Evolutionary conservation across 306 rosid species (phyloP).

Genomic region (Quercus rubra): DNA sequence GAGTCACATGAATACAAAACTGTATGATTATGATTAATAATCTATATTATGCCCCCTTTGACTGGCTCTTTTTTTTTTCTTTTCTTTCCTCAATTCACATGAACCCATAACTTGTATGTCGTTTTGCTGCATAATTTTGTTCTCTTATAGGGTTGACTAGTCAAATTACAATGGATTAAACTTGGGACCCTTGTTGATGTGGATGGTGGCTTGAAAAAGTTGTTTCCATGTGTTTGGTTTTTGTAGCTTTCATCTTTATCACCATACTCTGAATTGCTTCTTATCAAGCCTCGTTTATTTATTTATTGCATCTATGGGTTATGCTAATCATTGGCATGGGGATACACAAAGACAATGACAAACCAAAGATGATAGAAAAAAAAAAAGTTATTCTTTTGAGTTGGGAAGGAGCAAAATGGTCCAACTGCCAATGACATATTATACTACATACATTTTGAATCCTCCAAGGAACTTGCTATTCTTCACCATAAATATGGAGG

Average conservation of each 20-base stretch:
- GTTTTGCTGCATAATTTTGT: not conserved
- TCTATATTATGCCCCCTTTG: not conserved
- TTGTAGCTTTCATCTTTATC: slow-evolving; percentile 40
- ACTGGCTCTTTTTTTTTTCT: not conserved
- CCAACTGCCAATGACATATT: not conserved
- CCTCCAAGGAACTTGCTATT: not conserved
- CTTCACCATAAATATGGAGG: too few species aligned
- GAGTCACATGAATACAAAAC: slow-evolving; percentile 2
- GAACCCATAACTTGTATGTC: slow-evolving; percentile 11
- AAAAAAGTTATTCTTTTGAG: not conserved
- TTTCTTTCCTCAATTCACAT: not conserved
- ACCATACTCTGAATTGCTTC: slow-evolving; percentile 16
- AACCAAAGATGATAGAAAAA: not conserved
- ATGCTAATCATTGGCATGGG: not conserved
- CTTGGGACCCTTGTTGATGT: not conserved
- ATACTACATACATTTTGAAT: not conserved
- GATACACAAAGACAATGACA: not conserved
- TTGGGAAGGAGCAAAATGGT: not conserved
- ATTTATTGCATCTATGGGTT: not conserved
- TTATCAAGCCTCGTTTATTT: not conserved
- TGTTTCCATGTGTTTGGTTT: slow-evolving; percentile 35
- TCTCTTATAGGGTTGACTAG: slow-evolving; percentile 14
- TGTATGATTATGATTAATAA: slow-evolving; percentile 12
- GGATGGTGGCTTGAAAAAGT: slow-evolving; percentile 23
- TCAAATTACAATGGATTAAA: slow-evolving; percentile 19